These are phyloP conservation scores for Colletotrichum sp. DNA, from an alignment of 2,329 filamentous ascomycete genomes.

Conservation along the genomic window DNA sequence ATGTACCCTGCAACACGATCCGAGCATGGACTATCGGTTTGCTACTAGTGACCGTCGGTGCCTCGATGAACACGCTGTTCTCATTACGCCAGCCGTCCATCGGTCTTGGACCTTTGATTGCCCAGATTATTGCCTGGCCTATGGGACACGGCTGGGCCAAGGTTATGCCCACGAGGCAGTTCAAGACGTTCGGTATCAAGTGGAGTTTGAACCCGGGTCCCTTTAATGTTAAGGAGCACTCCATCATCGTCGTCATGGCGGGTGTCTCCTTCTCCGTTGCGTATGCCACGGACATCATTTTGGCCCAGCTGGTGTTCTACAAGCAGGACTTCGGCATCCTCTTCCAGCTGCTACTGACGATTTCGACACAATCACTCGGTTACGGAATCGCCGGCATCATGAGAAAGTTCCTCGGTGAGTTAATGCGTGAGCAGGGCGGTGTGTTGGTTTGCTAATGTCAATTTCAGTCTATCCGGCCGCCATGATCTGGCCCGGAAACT, in stretches of 20 bases:
- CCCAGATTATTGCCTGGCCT: slow-evolving; percentile 69
- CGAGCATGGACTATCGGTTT: slow-evolving; percentile 70
- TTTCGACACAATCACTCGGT: slow-evolving; percentile 73
- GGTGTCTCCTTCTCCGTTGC: slow-evolving; percentile 73
- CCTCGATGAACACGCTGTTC: slow-evolving; percentile 68
- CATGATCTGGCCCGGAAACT: slow-evolving; percentile 76
- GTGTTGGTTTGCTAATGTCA: not conserved
- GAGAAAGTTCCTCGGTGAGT: slow-evolving; percentile 64
- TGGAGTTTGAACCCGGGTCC: slow-evolving; percentile 71
- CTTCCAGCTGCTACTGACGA: slow-evolving; percentile 70
- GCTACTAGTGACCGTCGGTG: slow-evolving; percentile 58
- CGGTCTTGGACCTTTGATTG: slow-evolving; percentile 63
- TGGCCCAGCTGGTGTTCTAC: slow-evolving; percentile 75
- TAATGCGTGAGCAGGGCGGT: not conserved
- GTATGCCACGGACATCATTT: slow-evolving; percentile 76
- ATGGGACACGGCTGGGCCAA: slow-evolving; percentile 66
- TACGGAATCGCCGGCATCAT: slow-evolving; percentile 74
- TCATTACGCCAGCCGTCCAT: slow-evolving; percentile 68
- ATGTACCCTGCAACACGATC: slow-evolving; percentile 69
- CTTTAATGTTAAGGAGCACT: slow-evolving; percentile 75
- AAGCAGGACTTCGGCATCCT: slow-evolving; percentile 70
- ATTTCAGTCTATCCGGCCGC: slow-evolving; percentile 64
- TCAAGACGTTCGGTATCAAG: slow-evolving; percentile 56
- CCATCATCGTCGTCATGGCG: slow-evolving; percentile 73
- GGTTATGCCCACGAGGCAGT: slow-evolving; percentile 54